Evolutionary conservation across 2,329 filamentous ascomycete genomes (phyloP).

Genomic region (Penicillium expansum): DNA sequence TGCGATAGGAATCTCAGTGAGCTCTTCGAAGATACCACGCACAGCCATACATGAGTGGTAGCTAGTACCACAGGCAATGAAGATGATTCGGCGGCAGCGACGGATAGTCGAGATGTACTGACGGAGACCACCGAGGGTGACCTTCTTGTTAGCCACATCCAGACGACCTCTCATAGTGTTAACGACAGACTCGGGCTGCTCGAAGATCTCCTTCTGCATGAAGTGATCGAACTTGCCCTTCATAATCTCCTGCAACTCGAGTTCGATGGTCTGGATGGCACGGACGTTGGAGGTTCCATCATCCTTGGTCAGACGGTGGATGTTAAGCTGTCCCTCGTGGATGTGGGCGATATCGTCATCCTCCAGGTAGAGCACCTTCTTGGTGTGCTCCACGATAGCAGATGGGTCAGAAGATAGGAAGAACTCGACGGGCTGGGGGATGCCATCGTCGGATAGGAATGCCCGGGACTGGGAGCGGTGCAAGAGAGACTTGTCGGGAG

Average conservation of each 20-base stretch:
- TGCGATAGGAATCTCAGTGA: slow-evolving; percentile 95
- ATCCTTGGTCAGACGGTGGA: slow-evolving; percentile 95
- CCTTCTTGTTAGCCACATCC: slow-evolving; percentile 87
- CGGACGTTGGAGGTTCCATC: slow-evolving; percentile 96
- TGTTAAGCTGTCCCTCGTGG: slow-evolving; percentile 97
- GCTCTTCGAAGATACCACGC: slow-evolving; percentile 93
- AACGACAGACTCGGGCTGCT: slow-evolving; percentile 98
- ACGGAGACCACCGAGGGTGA: slow-evolving; percentile 91
- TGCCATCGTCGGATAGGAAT: slow-evolving; percentile 97
- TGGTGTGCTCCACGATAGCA: slow-evolving; percentile 98
- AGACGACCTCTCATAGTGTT: slow-evolving; percentile 99
- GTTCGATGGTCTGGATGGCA: slow-evolving; percentile 96
- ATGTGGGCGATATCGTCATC: slow-evolving; percentile 99
- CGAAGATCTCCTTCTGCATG: slow-evolving; percentile 99
- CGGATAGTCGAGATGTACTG: slow-evolving; percentile 97
- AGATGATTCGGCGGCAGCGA: slow-evolving; percentile 94
- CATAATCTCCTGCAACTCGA: slow-evolving; percentile 99
- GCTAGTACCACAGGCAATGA: slow-evolving; percentile 97
- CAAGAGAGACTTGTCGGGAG: slow-evolving; percentile 94
- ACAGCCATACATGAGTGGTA: slow-evolving; percentile 99
- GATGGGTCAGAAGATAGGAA: slow-evolving; percentile 98
- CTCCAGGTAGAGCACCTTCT: slow-evolving; percentile 99
- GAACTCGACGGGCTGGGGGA: slow-evolving; percentile 97
- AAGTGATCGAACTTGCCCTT: slow-evolving; percentile 99
- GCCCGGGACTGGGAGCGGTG: slow-evolving; percentile 98